These are phyloP conservation scores for Aspergillus amoenus DNA, from an alignment of 2,329 filamentous ascomycete genomes.

Conservation along the genomic window DNA sequence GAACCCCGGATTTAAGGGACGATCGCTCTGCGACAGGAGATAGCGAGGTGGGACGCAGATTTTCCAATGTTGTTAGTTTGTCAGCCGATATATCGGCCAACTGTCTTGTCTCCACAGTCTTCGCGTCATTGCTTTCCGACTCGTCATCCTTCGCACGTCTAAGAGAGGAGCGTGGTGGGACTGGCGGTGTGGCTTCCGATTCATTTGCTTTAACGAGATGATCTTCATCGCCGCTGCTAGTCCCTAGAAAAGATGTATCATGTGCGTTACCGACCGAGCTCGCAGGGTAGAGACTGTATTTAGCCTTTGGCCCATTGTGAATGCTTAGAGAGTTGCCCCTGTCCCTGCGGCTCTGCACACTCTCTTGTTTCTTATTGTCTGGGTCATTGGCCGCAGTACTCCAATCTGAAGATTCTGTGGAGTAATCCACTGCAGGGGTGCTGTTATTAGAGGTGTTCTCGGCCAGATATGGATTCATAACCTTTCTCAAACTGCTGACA, in stretches of 20 bases:
- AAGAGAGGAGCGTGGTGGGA: constrained; percentile 11
- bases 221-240: constrained; percentile 38
- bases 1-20: constrained; percentile 18
- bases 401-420: constrained; percentile 25
- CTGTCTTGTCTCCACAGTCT: constrained; percentile 9
- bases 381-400: constrained; percentile 17
- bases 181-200: constrained; percentile 19
- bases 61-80: constrained; percentile 14
- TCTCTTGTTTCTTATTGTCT: constrained; percentile 19
- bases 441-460: constrained; percentile 21
- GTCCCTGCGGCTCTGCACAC: constrained; percentile 21
- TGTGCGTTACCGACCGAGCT: constrained; percentile 21
- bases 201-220: constrained; percentile 20
- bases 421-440: constrained; percentile 18
- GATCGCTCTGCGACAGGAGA: constrained; percentile 31
- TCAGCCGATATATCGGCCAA: constrained; percentile 3
- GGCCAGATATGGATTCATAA: constrained; percentile 79
- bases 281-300: constrained; percentile 29
- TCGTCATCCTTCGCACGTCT: constrained; percentile 6
- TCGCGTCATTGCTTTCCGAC: constrained; percentile 10
- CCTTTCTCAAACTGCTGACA: constrained; percentile 76
- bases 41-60: constrained; percentile 18
- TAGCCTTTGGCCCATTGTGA: constrained; percentile 24
- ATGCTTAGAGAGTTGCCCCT: constrained; percentile 27
- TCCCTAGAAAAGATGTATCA: constrained; percentile 35